Base-by-base conservation (phyloP, 108 stramenopile species). In the Fistulifera solaris region DNA sequence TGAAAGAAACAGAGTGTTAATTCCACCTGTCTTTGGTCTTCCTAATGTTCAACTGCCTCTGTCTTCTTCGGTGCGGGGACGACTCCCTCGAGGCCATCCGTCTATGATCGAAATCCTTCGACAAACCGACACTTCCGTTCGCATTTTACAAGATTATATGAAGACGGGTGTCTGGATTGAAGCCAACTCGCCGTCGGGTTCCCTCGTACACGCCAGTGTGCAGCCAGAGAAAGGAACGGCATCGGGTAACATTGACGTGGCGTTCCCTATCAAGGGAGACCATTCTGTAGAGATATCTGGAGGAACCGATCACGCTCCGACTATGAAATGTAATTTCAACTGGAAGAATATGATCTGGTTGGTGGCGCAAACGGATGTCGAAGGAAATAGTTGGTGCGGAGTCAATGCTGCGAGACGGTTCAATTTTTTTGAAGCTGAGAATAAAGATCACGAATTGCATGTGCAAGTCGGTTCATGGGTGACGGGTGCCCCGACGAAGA, bases 1-100 rank as follows among this genome's bases (percentile, higher is more conserved):
- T 23, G 50, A 51, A 21, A 28, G 21, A n/a, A n/a, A 16, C 11
- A 19, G 50, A 3, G 56, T 57, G 2, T 18, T 57, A 21, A 26
- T 57, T 38, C 56, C 56, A 5, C 56, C 56, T 15, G n/a, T 27
- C 19, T 57, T 57, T 57, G 42, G 40, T 23, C 28, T 57, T 6
- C 22, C 19, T 19, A 18, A 27, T 6, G 21, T 19, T 4, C 44
- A 21, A 21, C 16, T 35, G 21, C 38, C 27, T 13, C 19, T 40
- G 6, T 54, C 27, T 8, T 31, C 53, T 19, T 54, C 27, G 38
- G 27, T 35, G 1, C 35, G 27, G 53, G 35, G 21, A 21, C 44
- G 44, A 46, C 44, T 46, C 5, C 44, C 44, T 46, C 44, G 6
- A 3, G 44, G n/a, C 3, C 4, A 51, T n/a, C 50, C 50, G 4